Evolutionary conservation across 225 moss, liverwort and hornwort species (phyloP), one percentile per base, ranked within the genome.

Genomic region (Bryoerythrophyllum caledonicum): DNA sequence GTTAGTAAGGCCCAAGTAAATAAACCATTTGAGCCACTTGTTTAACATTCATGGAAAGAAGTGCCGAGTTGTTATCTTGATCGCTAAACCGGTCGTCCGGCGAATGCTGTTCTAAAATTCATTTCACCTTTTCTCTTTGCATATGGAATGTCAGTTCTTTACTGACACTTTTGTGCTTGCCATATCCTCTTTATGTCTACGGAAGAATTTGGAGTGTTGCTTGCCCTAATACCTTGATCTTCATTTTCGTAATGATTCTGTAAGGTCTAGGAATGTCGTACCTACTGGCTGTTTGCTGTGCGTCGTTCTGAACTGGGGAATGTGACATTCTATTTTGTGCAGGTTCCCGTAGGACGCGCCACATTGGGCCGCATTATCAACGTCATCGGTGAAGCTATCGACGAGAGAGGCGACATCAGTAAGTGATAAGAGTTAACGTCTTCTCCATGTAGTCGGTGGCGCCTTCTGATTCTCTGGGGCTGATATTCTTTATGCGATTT

Each of bases 351-450:
- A 4, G 96, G 96, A 49, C 90, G 96, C 48, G 89, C 96, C 23
- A 88, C 88, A 34, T 83, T 96, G 63, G 96, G 96, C 8, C 93
- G 96, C 27, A 96, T 96, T 53, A 96, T 96, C 83, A 96, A 96
- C 70, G 96, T 96, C 21, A 92, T 96, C 34, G 96, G 96, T 24
- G 96, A 96, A 79, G 87, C 96, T 27, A 93, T 96, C 69, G 96
- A 96, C 84, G 87, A 96, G 81, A 83, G 91, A 77, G 96, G 96
- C 77, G 93, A 90, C 0, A 82, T 96, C 60, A 91, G 95, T 96
- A 83, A 81, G 85, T 52, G 24, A 12, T 7, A 17, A 53, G 11
- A 56, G 23, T 68, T 37, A 10, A 35, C 8, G 27, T 3, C 2
- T 24, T 20, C 28, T 58, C 4, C 25, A 38, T 38, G 38, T 8